Base-by-base conservation (phyloP, 2,329 filamentous ascomycete species). In the Aspergillus awamori region DNA sequence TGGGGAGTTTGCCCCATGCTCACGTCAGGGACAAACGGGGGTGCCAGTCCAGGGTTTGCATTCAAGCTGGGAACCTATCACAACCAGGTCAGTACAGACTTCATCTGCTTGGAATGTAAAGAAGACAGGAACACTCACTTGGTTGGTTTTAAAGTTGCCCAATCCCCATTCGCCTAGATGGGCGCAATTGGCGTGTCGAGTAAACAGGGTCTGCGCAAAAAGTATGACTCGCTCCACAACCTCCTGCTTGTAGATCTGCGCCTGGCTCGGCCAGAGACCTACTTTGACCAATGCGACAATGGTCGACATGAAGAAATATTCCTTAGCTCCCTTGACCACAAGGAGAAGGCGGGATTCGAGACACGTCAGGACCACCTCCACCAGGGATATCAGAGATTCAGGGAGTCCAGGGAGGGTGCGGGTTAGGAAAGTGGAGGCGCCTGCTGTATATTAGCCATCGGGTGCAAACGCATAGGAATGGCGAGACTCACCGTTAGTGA, bases 271-370 rank as follows among this genome's bases (percentile, higher is more conserved):
- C 73, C 73, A 76, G 8, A 77, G 57, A 52, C 69, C 73, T 22
- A 70, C 60, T 57, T 76, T 77, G 33, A 74, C 74, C 4, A 77
- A 53, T 6, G 74, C 71, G 7, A 73, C 60, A 28, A 77, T 71
- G 1, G 75, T 76, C 1, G 73, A 76, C 57, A 77, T 67, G 61
- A 77, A 77, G 58, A 76, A 77, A 61, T 76, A 77, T 41, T 77
- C 74, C 47, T 77, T 77, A 2, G 74, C 74, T 2, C 75, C 75
- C 56, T 77, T 77, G 58, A 74, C 67, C 3, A 77, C 67, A 3
- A 73, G 63, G 2, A 74, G 62, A 13, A 71, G 69, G 3, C 70
- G 69, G n/a, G 60, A 62, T 61, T 77, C 74, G 6, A 77, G 64
- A 13, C 68, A 69, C 13, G 69, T 41, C 2, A 77, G 63, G 15